Evolutionary conservation across 2,329 filamentous ascomycete genomes (phyloP).

Genomic region (Clonostachys sp.): DNA sequence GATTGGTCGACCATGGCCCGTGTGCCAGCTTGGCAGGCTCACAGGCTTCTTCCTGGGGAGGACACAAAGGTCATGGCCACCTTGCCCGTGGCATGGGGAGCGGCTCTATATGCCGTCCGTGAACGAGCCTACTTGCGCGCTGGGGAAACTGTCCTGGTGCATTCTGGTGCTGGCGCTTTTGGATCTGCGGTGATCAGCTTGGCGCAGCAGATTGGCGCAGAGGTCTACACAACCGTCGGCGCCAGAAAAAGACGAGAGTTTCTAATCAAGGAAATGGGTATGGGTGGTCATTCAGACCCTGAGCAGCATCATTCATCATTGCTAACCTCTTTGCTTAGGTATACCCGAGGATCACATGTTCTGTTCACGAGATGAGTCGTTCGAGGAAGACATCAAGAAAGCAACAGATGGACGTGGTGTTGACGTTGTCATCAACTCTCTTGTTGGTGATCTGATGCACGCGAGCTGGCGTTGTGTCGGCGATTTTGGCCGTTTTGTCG

Average conservation of each 20-base stretch:
- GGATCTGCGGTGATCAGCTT: slow-evolving; percentile 22
- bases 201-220: slow-evolving; percentile 10
- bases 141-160: slow-evolving; percentile 25
- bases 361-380: slow-evolving; percentile 12
- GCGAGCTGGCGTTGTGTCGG: slow-evolving; percentile 25
- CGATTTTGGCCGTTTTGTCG: slow-evolving; percentile 21
- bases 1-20: slow-evolving; percentile 11
- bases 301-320: slow-evolving; percentile 20
- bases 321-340: slow-evolving; percentile 11
- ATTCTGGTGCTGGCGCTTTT: slow-evolving; percentile 18
- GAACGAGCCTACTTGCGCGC: slow-evolving; percentile 15
- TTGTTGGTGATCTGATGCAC: slow-evolving; percentile 17
- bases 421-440: slow-evolving; percentile 21
- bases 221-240: slow-evolving; percentile 24
- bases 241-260: slow-evolving; percentile 16
- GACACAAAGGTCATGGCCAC: slow-evolving; percentile 8
- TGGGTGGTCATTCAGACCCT: not conserved
- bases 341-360: slow-evolving; percentile 24
- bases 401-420: slow-evolving; percentile 17
- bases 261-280: slow-evolving; percentile 7
- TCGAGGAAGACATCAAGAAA: slow-evolving; percentile 12
- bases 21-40: not conserved
- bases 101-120: slow-evolving; percentile 6
- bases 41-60: slow-evolving; percentile 4
- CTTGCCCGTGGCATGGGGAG: slow-evolving; percentile 15